Conservation (phyloP, 805 yeast species). For the Allodekkera sacchari region DNA sequence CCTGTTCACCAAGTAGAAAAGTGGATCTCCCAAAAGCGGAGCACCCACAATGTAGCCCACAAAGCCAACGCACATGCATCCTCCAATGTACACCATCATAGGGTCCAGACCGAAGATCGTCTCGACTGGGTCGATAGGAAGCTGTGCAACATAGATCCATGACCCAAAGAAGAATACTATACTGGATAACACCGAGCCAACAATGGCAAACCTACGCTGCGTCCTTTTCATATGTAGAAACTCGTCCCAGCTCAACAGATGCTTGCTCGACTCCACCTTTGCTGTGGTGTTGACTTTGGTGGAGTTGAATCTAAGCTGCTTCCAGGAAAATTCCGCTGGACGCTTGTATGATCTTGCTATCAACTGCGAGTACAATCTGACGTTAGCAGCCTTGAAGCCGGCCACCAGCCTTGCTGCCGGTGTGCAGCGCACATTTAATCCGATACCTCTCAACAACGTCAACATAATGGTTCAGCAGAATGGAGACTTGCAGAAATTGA, state of each 20-base stretch:
- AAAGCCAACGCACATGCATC: constrained; percentile 61
- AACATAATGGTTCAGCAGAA: too few relatives aligned
- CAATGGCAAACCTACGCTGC: constrained; percentile 61
- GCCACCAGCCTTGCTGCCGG: too few relatives aligned
- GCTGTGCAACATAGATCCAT: constrained; percentile 68
- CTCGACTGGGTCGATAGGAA: constrained; percentile 83
- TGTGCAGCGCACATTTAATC: too few relatives aligned
- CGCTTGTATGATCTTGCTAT: too few relatives aligned
- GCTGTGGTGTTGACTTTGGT: constrained; percentile 6
- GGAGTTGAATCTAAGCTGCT: too few relatives aligned
- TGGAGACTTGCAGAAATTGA: too few relatives aligned
- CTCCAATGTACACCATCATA: constrained; percentile 70
- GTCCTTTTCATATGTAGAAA: constrained; percentile 70
- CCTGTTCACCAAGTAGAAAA: constrained; percentile 52
- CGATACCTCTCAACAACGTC: background rate
- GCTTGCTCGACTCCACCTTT: constrained; percentile 16
- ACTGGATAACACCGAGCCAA: constrained; percentile 62
- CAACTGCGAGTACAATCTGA: too few relatives aligned
- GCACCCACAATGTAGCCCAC: constrained; percentile 84
- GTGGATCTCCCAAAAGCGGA: constrained; percentile 53
- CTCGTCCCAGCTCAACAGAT: constrained; percentile 63
- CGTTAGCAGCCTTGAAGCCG: too few relatives aligned
- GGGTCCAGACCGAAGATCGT: constrained; percentile 88
- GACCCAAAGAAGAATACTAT: constrained; percentile 57
- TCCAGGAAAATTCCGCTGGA: too few relatives aligned